Percentiles rank a stretch among this genome's conserved stretches.
Conservation (phyloP, 2,329 filamentous ascomycete genomes). For the Tolypocladium album region DNA sequence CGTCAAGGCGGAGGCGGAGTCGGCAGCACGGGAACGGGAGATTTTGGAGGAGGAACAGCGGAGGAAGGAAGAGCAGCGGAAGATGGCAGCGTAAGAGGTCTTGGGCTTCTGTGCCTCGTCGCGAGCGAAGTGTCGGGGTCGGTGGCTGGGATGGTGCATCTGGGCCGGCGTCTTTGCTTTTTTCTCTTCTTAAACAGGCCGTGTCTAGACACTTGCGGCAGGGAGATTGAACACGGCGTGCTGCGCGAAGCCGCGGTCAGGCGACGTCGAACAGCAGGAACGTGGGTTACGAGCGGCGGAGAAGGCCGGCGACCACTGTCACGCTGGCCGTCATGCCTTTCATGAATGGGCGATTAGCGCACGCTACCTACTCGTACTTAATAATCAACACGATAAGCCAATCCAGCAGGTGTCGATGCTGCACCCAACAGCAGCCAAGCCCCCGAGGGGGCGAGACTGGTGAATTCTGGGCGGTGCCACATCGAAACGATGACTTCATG, state of each 20-base stretch:
- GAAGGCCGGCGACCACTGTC: neutral
- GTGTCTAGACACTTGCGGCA: neutral
- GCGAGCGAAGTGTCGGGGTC: neutral
- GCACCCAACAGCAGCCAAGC: neutral
- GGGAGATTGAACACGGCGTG: neutral
- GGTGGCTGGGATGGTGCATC: neutral
- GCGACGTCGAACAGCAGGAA: neutral
- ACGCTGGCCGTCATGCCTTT: neutral
- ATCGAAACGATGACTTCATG: neutral
- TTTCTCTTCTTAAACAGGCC: neutral
- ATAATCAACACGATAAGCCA: neutral
- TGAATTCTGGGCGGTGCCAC: neutral
- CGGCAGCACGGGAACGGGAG: slow-evolving; percentile 51
- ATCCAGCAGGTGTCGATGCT: neutral
- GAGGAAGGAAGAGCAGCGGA: slow-evolving; percentile 31
- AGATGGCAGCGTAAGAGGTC: slow-evolving; percentile 8
- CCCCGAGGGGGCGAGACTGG: neutral
- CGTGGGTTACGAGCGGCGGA: neutral
- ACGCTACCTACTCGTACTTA: too few species aligned
- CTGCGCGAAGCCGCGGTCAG: neutral
- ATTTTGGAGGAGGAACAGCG: slow-evolving; percentile 48
- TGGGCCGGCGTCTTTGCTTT: neutral
- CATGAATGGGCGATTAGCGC: neutral
- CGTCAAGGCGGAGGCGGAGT: slow-evolving; percentile 71
- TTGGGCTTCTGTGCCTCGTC: neutral